Evolutionary conservation across 495 filamentous ascomycete species (phyloP).

Genomic region (Penicillium longicatenatum): DNA sequence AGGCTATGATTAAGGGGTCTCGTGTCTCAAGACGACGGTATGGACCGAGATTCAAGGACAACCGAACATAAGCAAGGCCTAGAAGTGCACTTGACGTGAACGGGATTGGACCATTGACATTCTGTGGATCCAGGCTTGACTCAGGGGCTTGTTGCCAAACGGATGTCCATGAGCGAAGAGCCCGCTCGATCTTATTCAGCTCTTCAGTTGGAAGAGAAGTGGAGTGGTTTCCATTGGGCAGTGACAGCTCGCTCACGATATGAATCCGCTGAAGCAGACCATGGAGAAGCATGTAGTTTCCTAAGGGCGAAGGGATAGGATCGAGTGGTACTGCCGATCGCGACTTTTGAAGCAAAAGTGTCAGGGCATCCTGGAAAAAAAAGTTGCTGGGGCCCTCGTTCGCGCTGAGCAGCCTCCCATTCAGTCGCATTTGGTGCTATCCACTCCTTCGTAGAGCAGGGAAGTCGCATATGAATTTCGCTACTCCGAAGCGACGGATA

Average conservation of each 20-base stretch:
- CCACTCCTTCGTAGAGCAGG: slow-evolving; percentile 45
- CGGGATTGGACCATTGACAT: slow-evolving; percentile 42
- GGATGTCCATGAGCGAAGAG: slow-evolving; percentile 41
- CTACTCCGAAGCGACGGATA: slow-evolving; percentile 43
- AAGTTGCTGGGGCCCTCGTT: slow-evolving; percentile 34
- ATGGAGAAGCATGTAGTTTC: slow-evolving; percentile 44
- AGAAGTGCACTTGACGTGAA: slow-evolving; percentile 44
- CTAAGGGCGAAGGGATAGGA: slow-evolving; percentile 40
- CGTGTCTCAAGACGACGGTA: slow-evolving; percentile 41
- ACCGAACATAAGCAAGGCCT: slow-evolving; percentile 42
- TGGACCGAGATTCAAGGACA: slow-evolving; percentile 40
- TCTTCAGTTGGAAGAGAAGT: slow-evolving; percentile 38
- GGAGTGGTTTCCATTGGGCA: slow-evolving; percentile 37
- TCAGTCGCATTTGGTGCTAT: slow-evolving; percentile 33
- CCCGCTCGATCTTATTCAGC: slow-evolving; percentile 43
- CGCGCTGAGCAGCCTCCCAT: slow-evolving; percentile 38
- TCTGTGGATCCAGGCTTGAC: slow-evolving; percentile 44
- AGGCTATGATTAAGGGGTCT: slow-evolving; percentile 37
- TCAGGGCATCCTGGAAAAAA: slow-evolving; percentile 44
- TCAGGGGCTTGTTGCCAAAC: slow-evolving; percentile 48
- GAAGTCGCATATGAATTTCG: slow-evolving; percentile 41
- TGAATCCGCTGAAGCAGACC: slow-evolving; percentile 45
- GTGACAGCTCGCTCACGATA: slow-evolving; percentile 41
- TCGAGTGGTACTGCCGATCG: slow-evolving; percentile 30
- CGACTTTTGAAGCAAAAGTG: slow-evolving; percentile 37